phyloP scores from a whole-genome alignment of 2,329 filamentous ascomycete genomes.

The Amylocarpus encephaloides region DNA sequence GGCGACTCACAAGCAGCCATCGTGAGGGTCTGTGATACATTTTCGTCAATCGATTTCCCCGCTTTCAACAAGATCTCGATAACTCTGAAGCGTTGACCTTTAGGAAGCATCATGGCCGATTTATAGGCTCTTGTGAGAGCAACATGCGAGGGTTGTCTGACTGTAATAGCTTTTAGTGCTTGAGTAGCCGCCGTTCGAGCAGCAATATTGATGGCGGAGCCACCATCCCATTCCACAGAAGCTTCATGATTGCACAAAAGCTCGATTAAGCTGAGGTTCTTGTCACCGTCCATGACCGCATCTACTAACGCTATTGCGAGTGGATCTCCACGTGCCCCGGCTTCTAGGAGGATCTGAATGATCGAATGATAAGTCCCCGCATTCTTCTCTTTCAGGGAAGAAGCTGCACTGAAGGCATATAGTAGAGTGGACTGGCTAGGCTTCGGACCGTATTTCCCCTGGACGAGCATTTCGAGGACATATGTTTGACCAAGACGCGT shows the following conservation, averaged over 20 bases:
- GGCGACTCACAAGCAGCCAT: slow-evolving; percentile 8
- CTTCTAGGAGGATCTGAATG: slow-evolving; percentile 10
- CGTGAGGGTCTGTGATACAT: slow-evolving; percentile 11
- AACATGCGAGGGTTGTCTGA: slow-evolving; percentile 1
- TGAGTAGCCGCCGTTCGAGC: slow-evolving; percentile 6
- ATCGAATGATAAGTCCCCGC: slow-evolving; percentile 4
- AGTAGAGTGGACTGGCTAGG: slow-evolving; percentile 7
- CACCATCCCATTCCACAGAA: slow-evolving; percentile 15
- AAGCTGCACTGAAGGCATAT: slow-evolving; percentile 11
- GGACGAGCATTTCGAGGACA: slow-evolving; percentile 9
- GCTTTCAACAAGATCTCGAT: slow-evolving; percentile 12
- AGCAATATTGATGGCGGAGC: slow-evolving; percentile 12
- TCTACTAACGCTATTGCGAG: slow-evolving; percentile 12
- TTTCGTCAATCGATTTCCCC: slow-evolving; percentile 14
- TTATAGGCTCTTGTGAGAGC: slow-evolving; percentile 11
- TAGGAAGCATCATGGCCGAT: slow-evolving; percentile 4
- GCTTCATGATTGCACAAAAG: slow-evolving; percentile 9
- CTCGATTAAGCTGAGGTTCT: slow-evolving; percentile 4
- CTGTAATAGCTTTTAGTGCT: slow-evolving; percentile 9
- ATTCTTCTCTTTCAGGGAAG: slow-evolving; percentile 7
- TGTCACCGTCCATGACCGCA: slow-evolving; percentile 12
- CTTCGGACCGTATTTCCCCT: slow-evolving; percentile 4
- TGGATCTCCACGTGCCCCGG: slow-evolving; percentile 12
- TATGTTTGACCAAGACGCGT: slow-evolving; percentile 9
- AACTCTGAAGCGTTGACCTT: slow-evolving; percentile 7